Percentiles rank a stretch among this genome's conserved stretches.
Conservation (phyloP, 1,284 basidiomycete genomes). For the Clitocybe nebularis region DNA sequence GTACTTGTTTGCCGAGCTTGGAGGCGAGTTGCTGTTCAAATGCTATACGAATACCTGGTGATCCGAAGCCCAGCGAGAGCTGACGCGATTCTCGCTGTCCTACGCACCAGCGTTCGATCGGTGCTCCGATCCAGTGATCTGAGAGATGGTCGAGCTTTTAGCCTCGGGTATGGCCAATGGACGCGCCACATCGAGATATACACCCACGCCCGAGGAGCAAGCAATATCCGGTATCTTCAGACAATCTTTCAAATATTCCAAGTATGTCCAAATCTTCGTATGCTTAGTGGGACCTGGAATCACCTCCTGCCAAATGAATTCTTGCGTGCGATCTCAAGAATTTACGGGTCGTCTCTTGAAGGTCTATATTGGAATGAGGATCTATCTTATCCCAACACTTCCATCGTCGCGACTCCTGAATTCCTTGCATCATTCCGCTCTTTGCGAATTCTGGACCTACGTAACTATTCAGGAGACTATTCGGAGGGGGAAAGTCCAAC, state of each 20-base stretch:
- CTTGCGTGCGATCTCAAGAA: constrained; percentile 28
- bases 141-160: neutral
- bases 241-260: constrained; percentile 37
- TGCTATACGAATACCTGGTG: constrained; percentile 46
- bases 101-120: constrained; percentile 22
- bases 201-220: constrained; percentile 36
- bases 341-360: constrained; percentile 34
- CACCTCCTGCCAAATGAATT: constrained; percentile 33
- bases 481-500: constrained; percentile 1
- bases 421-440: constrained; percentile 35
- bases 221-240: constrained; percentile 31
- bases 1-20: constrained; percentile 48
- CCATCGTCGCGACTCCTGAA: constrained; percentile 22
- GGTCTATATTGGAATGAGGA: constrained; percentile 37
- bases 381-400: constrained; percentile 8
- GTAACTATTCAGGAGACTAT: constrained; percentile 28
- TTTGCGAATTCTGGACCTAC: constrained; percentile 37
- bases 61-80: constrained; percentile 38
- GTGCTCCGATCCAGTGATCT: neutral
- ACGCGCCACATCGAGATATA: constrained; percentile 40
- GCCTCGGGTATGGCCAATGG: constrained; percentile 35
- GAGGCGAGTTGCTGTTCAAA: constrained; percentile 38
- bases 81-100: constrained; percentile 28
- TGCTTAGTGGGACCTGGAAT: constrained; percentile 35
- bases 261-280: constrained; percentile 36